These are phyloP conservation scores for Alternaria burnsii DNA, from an alignment of 2,329 filamentous ascomycete genomes.

Conservation along the genomic window DNA sequence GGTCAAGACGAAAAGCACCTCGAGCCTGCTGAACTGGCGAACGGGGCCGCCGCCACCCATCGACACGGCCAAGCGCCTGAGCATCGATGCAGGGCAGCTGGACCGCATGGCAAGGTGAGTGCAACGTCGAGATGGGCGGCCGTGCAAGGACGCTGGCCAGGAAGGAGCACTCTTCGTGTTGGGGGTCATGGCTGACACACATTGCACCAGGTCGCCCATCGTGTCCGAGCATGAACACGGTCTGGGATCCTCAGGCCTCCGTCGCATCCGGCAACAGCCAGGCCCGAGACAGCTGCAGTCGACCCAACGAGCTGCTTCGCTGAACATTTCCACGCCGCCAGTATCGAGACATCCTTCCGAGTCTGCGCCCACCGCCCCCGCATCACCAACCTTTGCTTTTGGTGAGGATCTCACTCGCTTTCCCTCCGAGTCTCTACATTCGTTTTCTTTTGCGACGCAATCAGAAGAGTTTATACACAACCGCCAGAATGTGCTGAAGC, in stretches of 20 bases:
- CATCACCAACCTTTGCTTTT: slow-evolving; percentile 73
- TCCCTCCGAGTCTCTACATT: slow-evolving; percentile 94
- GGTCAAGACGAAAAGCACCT: slow-evolving; percentile 60
- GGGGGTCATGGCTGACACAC: slow-evolving; percentile 23
- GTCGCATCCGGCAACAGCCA: slow-evolving; percentile 90
- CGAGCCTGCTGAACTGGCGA: slow-evolving; percentile 55
- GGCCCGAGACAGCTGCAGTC: slow-evolving; percentile 63
- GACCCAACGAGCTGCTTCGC: slow-evolving; percentile 72
- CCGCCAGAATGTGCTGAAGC: slow-evolving; percentile 90
- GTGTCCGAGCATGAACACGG: slow-evolving; percentile 89
- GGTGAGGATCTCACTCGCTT: slow-evolving; percentile 91
- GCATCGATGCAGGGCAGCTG: slow-evolving; percentile 75
- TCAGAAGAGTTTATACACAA: slow-evolving; percentile 91
- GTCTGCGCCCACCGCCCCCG: slow-evolving; percentile 67
- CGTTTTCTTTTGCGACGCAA: slow-evolving; percentile 96
- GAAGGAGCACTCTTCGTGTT: slow-evolving; percentile 7
- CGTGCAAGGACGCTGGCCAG: slow-evolving; percentile 1
- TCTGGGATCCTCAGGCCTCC: slow-evolving; percentile 82
- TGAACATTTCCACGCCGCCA: slow-evolving; percentile 69
- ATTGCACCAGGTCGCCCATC: slow-evolving; percentile 72
- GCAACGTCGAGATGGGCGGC: neutral
- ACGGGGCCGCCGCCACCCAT: slow-evolving; percentile 50
- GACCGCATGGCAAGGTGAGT: slow-evolving; percentile 79
- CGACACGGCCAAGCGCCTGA: slow-evolving; percentile 72
- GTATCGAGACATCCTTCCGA: slow-evolving; percentile 59